phyloP scores from a whole-genome alignment of 2,329 filamentous ascomycete species.

The Cladobotryum protrusum region DNA sequence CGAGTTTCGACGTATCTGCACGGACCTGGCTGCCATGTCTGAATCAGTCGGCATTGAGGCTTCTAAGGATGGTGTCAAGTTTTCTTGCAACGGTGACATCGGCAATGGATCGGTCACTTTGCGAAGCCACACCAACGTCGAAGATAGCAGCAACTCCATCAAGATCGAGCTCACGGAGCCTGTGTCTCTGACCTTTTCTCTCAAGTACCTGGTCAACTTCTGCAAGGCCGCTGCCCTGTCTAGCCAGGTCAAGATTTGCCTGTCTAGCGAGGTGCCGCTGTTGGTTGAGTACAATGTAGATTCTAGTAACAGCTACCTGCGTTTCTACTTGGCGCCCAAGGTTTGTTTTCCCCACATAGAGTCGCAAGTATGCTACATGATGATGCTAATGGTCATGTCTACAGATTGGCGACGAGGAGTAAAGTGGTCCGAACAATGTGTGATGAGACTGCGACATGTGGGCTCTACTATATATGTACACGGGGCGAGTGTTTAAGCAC shows the following conservation, averaged over 20 bases:
- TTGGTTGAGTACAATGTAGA: conserved; percentile 71
- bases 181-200: conserved; percentile 90
- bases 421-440: conserved; percentile 14
- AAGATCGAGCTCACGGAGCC: conserved; percentile 88
- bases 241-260: conserved; percentile 76
- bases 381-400: neutral
- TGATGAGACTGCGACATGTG: neutral
- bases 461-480: neutral
- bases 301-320: conserved; percentile 75
- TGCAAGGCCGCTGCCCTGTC: conserved; percentile 93
- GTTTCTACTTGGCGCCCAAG: conserved; percentile 98
- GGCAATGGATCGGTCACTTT: conserved; percentile 91
- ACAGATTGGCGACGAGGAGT: conserved; percentile 37
- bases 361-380: neutral
- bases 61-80: conserved; percentile 95
- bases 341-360: conserved; percentile 43
- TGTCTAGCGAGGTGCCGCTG: conserved; percentile 93
- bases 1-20: conserved; percentile 93
- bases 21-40: conserved; percentile 84
- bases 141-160: conserved; percentile 81
- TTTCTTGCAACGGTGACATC: conserved; percentile 88
- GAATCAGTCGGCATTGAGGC: conserved; percentile 97
- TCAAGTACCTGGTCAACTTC: conserved; percentile 99
- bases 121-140: conserved; percentile 79
- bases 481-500: conserved; percentile 7